Conservation (phyloP, 208 protist species). For the Perkinsela sp. region DNA sequence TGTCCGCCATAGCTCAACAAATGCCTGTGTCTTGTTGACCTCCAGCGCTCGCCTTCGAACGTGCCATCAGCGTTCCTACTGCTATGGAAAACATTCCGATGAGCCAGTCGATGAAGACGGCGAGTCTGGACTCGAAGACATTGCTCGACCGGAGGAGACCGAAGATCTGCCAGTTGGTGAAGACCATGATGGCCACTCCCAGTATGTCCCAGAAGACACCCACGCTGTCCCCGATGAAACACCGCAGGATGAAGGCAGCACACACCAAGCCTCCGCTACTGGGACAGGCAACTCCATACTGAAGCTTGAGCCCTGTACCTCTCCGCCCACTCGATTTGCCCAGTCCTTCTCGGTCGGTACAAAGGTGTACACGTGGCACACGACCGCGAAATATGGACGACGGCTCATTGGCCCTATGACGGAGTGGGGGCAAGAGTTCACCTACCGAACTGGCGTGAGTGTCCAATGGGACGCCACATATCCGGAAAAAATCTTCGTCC, state of each 20-base stretch:
- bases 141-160: neutral
- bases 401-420: constrained; percentile 52
- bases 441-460: constrained; percentile 57
- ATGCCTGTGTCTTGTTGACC: too few relatives aligned
- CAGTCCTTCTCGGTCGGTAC: neutral
- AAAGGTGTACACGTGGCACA: constrained; percentile 39
- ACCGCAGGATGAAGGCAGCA: neutral
- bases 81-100: neutral
- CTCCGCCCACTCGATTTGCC: neutral
- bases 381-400: constrained; percentile 26
- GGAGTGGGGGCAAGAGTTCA: constrained; percentile 58
- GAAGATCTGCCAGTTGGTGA: neutral
- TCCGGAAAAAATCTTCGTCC: constrained; percentile 11
- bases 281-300: neutral
- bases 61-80: neutral
- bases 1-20: too few relatives aligned
- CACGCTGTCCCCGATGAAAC: neutral
- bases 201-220: neutral
- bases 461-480: constrained; percentile 44
- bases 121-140: neutral
- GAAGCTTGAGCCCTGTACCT: neutral
- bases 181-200: neutral
- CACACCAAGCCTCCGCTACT: neutral
- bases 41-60: too few relatives aligned
- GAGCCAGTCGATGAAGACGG: neutral